Evolutionary conservation across 352 stramenopile genomes (phyloP).

Genomic region (Salisapilia sapeloensis): DNA sequence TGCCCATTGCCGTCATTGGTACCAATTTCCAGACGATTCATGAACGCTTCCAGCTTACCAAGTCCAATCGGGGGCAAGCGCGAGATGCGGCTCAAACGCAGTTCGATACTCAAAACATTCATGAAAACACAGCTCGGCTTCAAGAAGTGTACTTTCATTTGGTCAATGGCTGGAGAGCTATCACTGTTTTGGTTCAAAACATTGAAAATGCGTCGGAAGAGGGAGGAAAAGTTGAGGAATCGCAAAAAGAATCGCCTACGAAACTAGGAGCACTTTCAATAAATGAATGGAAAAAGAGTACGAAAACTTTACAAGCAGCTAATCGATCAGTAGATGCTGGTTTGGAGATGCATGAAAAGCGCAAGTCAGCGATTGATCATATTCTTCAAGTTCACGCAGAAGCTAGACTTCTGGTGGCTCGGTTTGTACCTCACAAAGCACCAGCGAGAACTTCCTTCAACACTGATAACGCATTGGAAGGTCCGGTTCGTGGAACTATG

Average conservation of each 20-base stretch:
- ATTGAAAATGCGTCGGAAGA: constrained; percentile 9
- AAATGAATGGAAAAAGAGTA: too few relatives aligned
- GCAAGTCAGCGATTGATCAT: constrained; percentile 21
- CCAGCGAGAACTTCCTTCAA: constrained; percentile 3
- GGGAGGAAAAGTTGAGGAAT: constrained; percentile 3
- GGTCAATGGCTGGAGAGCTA: constrained; percentile 18
- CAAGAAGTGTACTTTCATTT: constrained; percentile 48
- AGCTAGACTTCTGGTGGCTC: constrained; percentile 12
- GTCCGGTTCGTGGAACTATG: not conserved
- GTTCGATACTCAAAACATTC: constrained; percentile 25
- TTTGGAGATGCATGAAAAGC: constrained; percentile 14
- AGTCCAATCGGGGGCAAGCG: constrained; percentile 25
- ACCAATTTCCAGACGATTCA: constrained; percentile 54
- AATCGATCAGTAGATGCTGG: constrained; percentile 15
- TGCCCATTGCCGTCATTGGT: constrained; percentile 62
- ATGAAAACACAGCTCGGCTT: constrained; percentile 26
- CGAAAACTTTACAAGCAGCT: too few relatives aligned
- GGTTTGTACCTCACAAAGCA: constrained; percentile 45
- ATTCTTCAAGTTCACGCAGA: constrained; percentile 23
- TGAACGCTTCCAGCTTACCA: constrained; percentile 36
- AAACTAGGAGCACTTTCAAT: too few relatives aligned
- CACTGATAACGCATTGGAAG: not conserved
- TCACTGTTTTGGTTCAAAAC: constrained; percentile 20
- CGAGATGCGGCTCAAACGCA: constrained; percentile 27
- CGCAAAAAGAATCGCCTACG: too few relatives aligned